Percentiles rank a stretch among this genome's conserved stretches.
These are phyloP conservation scores for Magnusiomyces paraingens DNA, from an alignment of 1,139 yeast genomes.

Conservation along the genomic window DNA sequence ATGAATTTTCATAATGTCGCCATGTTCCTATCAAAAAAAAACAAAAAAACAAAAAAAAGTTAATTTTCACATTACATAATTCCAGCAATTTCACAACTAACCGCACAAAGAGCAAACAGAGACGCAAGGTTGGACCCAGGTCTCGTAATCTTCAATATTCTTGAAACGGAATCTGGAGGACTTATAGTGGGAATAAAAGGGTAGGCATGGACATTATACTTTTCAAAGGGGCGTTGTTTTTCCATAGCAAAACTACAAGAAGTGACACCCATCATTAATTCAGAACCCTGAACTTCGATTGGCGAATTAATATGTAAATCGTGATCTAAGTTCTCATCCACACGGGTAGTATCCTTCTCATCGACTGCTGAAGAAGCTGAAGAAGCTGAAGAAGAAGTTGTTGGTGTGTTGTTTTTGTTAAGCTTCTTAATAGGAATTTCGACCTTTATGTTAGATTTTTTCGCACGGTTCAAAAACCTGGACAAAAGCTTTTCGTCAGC, in stretches of 20 bases:
- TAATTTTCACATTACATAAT: conserved; percentile 4
- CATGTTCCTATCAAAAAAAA: not conserved
- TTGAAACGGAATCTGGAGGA: not conserved
- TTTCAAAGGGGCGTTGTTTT: not conserved
- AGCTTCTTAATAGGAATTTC: conserved; percentile 2
- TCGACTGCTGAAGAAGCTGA: not conserved
- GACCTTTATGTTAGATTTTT: conserved; percentile 11
- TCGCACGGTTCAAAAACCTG: conserved; percentile 11
- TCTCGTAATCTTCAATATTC: conserved; percentile 7
- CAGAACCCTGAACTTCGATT: not conserved
- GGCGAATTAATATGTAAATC: not conserved
- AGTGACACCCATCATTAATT: not conserved
- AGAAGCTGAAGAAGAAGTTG: not conserved
- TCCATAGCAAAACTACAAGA: not conserved
- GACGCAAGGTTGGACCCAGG: not conserved
- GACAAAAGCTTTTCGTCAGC: conserved; percentile 4
- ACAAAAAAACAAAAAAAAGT: too few species aligned
- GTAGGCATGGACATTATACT: conserved; percentile 11
- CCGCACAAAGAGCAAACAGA: conserved; percentile 11
- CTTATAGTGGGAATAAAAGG: conserved; percentile 6
- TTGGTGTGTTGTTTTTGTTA: not conserved
- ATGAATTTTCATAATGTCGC: conserved; percentile 1
- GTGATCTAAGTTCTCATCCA: not conserved
- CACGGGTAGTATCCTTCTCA: too few species aligned
- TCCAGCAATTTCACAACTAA: conserved; percentile 6